Percentiles rank a stretch among this genome's conserved stretches.
phyloP scores from a whole-genome alignment of 169 alveolate genomes.

The Plasmodium vivax region DNA sequence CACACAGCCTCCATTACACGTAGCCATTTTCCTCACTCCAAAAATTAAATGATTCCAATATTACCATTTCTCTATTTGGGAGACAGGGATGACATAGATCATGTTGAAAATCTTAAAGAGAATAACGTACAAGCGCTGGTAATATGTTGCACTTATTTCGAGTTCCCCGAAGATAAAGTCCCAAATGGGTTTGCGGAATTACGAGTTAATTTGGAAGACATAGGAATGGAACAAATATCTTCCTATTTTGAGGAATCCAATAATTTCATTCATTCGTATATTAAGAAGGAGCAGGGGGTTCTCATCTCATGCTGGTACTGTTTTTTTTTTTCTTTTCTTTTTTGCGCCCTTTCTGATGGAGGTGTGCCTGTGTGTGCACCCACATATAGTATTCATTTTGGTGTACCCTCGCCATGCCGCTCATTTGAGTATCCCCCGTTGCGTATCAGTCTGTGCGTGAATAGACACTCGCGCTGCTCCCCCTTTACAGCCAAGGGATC shows the following conservation, averaged over 20 bases:
- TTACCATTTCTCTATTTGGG: slow-evolving; percentile 68
- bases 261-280: slow-evolving; percentile 72
- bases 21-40: background rate
- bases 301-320: slow-evolving; percentile 78
- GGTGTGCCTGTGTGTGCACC: background rate
- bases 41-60: slow-evolving; percentile 57
- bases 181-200: slow-evolving; percentile 51
- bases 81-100: slow-evolving; percentile 41
- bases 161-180: slow-evolving; percentile 48
- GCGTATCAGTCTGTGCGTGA: background rate
- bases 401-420: background rate
- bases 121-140: slow-evolving; percentile 32
- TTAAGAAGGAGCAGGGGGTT: slow-evolving; percentile 67
- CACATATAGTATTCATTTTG: background rate
- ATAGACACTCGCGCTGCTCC: background rate
- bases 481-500: slow-evolving; percentile 75
- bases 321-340: background rate
- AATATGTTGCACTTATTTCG: slow-evolving; percentile 66
- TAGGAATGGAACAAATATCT: slow-evolving; percentile 77
- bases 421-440: background rate
- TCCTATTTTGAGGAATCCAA: slow-evolving; percentile 75
- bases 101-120: slow-evolving; percentile 42
- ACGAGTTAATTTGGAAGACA: slow-evolving; percentile 77
- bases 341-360: background rate
- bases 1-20: background rate